Evolutionary conservation across 2,329 filamentous ascomycete genomes (phyloP), one percentile per base, ranked within the genome.

Genomic region (Ascochyta koolunga): DNA sequence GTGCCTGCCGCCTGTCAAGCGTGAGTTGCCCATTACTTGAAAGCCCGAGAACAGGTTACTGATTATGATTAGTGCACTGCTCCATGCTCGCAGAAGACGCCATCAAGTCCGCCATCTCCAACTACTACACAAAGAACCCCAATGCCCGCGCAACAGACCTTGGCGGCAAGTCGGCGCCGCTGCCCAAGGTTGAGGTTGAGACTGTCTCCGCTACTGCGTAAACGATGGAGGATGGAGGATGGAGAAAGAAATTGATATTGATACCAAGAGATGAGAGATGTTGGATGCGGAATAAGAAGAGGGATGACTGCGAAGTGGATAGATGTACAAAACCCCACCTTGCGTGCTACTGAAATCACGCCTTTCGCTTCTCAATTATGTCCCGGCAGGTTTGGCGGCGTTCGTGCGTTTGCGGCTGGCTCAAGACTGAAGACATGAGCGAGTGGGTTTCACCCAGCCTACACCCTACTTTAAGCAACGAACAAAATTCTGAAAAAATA

Each of bases 41-140:
- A 13, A 3, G 3, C 1, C 15, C n/a, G 11, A 3, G 15, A 2
- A 32, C 7, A 9, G 27, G 0, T 9, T 38, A 27, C 48, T 39
- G 19, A 32, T 16, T 37, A 19, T 40, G 43, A 27, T 24, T 68
- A 90, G 89, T 95, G 41, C 91, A 96, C 77, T 96, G 91, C 82
- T 93, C 89, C 44, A 95, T 96, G 89, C 83, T 96, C 63, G 91
- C 91, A 13, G 91, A 96, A 76, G 91, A 96, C 72, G 91, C 91
- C 60, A 96, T 96, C 83, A 95, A 95, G 78, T 91, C 89, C 32
- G 91, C 91, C 64, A 95, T 96, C 71, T 88, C 86, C 60, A 91
- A 96, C 77, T 96, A 95, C 81, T 91, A 93, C 80, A 90, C 86
- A 71, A 95, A 96, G 83, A 95, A 96, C 79, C 90, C 91, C 54